Conservation (phyloP, 331 rosid species). For the Dryas integrifolia region DNA sequence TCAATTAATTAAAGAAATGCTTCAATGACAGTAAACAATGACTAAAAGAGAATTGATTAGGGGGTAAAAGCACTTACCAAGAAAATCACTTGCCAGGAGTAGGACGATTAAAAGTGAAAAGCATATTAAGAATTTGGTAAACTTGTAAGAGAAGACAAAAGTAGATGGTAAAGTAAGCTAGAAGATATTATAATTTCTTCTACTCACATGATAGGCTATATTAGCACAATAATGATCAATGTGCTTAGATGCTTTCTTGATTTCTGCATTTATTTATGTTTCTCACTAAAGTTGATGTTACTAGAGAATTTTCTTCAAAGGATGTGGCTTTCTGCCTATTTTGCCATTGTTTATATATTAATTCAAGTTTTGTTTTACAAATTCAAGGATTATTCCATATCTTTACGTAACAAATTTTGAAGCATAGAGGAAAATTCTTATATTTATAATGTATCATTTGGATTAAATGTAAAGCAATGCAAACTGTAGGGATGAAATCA, state of each 20-base stretch:
- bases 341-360: neutral
- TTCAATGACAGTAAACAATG: conserved; percentile 1
- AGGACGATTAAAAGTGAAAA: conserved; percentile 4
- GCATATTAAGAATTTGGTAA: conserved; percentile 24
- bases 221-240: conserved; percentile 37
- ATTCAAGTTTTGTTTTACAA: neutral
- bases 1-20: neutral
- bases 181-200: conserved; percentile 27
- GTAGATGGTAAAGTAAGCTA: conserved; percentile 25
- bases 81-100: conserved; percentile 5
- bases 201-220: conserved; percentile 34
- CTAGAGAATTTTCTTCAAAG: neutral
- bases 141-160: conserved; percentile 44
- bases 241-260: conserved; percentile 28
- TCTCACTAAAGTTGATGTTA: conserved; percentile 30
- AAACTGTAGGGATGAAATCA: no score
- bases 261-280: conserved; percentile 26
- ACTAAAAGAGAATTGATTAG: neutral
- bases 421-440: no score
- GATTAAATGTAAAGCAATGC: neutral
- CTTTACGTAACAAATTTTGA: no score
- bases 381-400: no score
- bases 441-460: no score
- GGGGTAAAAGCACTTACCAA: neutral
- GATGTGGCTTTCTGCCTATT: neutral